These are phyloP conservation scores for Solanum chaucha DNA, from an alignment of 257 asterid species.

Conservation along the genomic window DNA sequence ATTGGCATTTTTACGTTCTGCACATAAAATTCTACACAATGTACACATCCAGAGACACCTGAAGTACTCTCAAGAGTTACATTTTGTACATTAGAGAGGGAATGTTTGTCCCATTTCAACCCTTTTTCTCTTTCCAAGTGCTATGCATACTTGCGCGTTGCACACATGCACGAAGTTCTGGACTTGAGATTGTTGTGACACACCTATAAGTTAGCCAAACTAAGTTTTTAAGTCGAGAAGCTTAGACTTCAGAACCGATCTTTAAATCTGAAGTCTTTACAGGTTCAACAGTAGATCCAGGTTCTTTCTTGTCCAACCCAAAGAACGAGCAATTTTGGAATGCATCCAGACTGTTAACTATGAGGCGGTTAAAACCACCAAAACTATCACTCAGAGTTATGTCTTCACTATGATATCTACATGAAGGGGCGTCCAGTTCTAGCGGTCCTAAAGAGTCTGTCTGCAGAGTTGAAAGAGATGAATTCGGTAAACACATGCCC, in stretches of 20 bases:
- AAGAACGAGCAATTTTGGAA: conserved; percentile 84
- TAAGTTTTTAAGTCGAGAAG: not conserved
- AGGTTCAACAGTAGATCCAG: conserved; percentile 42
- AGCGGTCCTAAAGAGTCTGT: conserved; percentile 91
- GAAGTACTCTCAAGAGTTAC: not conserved
- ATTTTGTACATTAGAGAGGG: not conserved
- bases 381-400: conserved; percentile 84
- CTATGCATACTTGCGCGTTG: not conserved
- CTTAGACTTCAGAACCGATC: conserved; percentile 43
- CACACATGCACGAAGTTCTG: not conserved
- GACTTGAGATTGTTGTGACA: not conserved
- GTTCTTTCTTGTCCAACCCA: conserved; percentile 67
- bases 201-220: not conserved
- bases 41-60: not conserved
- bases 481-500: conserved; percentile 5
- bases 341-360: conserved; percentile 85
- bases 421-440: conserved; percentile 78
- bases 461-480: conserved; percentile 34
- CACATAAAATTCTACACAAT: not conserved
- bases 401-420: conserved; percentile 75
- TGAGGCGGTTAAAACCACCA: conserved; percentile 76
- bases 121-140: not conserved
- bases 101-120: not conserved
- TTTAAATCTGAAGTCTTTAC: conserved; percentile 33
- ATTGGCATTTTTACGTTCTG: not conserved